Percentiles rank a stretch among this genome's conserved stretches.
phyloP scores from a whole-genome alignment of 2,329 filamentous ascomycete species.

The Alternaria gaisen region DNA sequence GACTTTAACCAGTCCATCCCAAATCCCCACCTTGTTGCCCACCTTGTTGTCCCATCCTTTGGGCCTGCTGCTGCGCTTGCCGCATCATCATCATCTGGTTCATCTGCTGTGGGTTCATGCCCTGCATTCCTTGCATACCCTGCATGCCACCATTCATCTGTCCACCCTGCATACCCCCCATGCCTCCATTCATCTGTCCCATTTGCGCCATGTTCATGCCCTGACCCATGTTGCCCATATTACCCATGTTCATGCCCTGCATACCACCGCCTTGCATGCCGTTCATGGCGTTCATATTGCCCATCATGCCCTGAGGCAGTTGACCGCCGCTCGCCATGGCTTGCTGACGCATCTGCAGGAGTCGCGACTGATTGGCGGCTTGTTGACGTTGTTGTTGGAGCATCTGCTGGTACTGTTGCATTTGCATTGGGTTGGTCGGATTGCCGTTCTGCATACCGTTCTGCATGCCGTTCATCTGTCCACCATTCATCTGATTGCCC shows the following conservation, averaged over 20 bases:
- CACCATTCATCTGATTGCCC: slow-evolving; percentile 34
- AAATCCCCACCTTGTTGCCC: slow-evolving; percentile 36
- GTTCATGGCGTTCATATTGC: slow-evolving; percentile 23
- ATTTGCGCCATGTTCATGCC: slow-evolving; percentile 24
- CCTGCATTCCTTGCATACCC: slow-evolving; percentile 36
- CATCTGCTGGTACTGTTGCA: slow-evolving; percentile 47
- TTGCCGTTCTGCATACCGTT: slow-evolving; percentile 30
- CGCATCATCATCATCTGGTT: slow-evolving; percentile 48
- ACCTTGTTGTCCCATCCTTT: slow-evolving; percentile 34
- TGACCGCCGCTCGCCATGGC: slow-evolving; percentile 42
- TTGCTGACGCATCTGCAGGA: slow-evolving; percentile 45
- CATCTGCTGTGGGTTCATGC: slow-evolving; percentile 42
- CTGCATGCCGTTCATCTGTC: slow-evolving; percentile 36
- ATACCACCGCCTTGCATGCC: slow-evolving; percentile 36
- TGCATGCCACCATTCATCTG: slow-evolving; percentile 30
- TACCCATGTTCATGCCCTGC: slow-evolving; percentile 42
- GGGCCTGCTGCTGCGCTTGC: slow-evolving; percentile 40
- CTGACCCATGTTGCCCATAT: slow-evolving; percentile 29
- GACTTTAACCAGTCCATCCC: slow-evolving; percentile 35
- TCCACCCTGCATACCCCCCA: slow-evolving; percentile 27
- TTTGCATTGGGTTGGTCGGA: slow-evolving; percentile 38
- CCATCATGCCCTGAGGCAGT: slow-evolving; percentile 44
- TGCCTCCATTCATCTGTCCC: slow-evolving; percentile 22
- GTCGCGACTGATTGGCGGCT: slow-evolving; percentile 45
- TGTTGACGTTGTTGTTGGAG: slow-evolving; percentile 47